A percentile compares a stretch with the other conserved stretches of the same genome.
Evolutionary conservation across 2,329 filamentous ascomycete genomes (phyloP).

Genomic region (Sporothrix humicola): DNA sequence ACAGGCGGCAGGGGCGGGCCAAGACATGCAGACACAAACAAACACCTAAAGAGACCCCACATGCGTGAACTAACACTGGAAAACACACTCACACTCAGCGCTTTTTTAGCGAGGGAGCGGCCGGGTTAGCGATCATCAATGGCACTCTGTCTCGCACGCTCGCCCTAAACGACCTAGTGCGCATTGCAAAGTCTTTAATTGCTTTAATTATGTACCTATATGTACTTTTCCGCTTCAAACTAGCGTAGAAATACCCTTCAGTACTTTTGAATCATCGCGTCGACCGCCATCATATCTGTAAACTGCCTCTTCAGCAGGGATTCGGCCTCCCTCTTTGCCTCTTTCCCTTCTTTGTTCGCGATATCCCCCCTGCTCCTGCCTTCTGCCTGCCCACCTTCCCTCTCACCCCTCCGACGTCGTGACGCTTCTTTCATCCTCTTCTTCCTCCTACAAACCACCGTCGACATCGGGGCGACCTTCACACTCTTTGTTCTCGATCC

Average conservation of each 20-base stretch:
- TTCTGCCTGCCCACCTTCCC: conserved; percentile 6
- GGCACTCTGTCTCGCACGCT: not conserved
- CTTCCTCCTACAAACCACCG: conserved; percentile 10
- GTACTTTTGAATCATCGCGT: conserved; percentile 26
- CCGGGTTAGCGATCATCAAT: not conserved
- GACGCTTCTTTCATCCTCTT: not conserved
- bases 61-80: not conserved
- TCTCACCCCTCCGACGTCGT: conserved; percentile 17
- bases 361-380: conserved; percentile 3
- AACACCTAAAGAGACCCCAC: not conserved
- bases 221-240: not conserved
- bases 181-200: conserved; percentile 30
- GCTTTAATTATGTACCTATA: not conserved
- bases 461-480: not conserved
- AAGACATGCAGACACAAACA: conserved; percentile 17
- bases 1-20: not conserved
- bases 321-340: not conserved
- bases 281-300: conserved; percentile 23
- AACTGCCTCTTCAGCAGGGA: conserved; percentile 10
- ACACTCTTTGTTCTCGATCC: not conserved
- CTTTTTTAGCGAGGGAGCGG: conserved; percentile 12
- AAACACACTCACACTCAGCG: conserved; percentile 14
- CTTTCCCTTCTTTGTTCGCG: conserved; percentile 10
- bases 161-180: conserved; percentile 22
- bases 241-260: not conserved